These are phyloP conservation scores for Purshia tridentata DNA, from an alignment of 306 rosid genomes.

Conservation along the genomic window DNA sequence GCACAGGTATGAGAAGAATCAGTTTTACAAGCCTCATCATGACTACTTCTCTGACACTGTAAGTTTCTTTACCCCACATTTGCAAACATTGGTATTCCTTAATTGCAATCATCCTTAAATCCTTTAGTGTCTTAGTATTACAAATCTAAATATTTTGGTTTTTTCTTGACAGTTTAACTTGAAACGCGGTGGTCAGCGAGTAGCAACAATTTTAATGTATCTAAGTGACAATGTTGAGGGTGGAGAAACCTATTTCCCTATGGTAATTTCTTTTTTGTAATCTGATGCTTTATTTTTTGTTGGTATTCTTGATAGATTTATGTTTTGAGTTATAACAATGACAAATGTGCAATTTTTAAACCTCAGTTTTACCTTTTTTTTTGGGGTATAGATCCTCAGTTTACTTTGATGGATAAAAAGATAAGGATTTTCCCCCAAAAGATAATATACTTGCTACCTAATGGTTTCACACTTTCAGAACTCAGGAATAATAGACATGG, in stretches of 20 bases:
- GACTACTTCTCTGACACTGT: conserved; percentile 97
- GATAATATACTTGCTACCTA: not conserved
- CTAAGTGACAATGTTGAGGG: conserved; percentile 90
- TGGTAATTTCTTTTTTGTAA: conserved; percentile 42
- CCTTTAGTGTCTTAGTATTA: conserved; percentile 17
- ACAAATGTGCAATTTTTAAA: not conserved
- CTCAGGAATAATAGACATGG: not conserved
- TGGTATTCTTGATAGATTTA: not conserved
- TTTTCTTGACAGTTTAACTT: conserved; percentile 67
- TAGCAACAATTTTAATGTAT: conserved; percentile 94
- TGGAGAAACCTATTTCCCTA: conserved; percentile 95
- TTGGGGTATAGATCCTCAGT: too few species aligned
- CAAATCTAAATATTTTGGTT: conserved; percentile 6
- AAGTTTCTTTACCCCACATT: conserved; percentile 35
- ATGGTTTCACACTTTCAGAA: not conserved
- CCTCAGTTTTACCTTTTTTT: too few species aligned
- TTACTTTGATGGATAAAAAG: not conserved
- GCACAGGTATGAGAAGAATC: conserved; percentile 91
- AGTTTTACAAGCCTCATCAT: conserved; percentile 90
- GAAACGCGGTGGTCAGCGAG: conserved; percentile 98
- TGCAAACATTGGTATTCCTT: not conserved
- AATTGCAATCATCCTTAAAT: conserved; percentile 22
- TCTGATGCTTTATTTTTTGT: conserved; percentile 26
- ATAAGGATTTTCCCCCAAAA: too few species aligned
- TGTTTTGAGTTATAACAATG: not conserved